Evolutionary conservation across 768 basidiomycete genomes (phyloP).

Genomic region (Bullera alba): DNA sequence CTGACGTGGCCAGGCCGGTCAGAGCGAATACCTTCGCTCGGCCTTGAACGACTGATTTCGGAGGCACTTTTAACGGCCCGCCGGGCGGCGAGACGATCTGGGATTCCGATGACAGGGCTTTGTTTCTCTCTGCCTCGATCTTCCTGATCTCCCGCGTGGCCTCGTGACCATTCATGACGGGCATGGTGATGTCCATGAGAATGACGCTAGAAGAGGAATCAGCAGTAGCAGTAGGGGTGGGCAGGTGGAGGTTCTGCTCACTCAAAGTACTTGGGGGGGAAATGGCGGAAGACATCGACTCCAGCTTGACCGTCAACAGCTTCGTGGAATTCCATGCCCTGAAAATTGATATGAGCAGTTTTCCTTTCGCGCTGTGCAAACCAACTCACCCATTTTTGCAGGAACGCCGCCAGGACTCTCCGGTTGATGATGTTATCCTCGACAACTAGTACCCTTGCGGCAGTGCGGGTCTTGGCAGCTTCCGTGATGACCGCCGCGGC

Average conservation of each 20-base stretch:
- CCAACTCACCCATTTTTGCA: conserved; percentile 45
- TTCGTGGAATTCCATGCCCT: conserved; percentile 69
- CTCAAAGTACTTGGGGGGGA: conserved; percentile 73
- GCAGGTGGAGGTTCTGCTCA: conserved; percentile 50
- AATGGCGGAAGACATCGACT: conserved; percentile 60
- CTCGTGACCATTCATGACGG: conserved; percentile 79
- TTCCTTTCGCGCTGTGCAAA: neutral
- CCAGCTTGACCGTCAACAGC: conserved; percentile 81
- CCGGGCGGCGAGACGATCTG: conserved; percentile 3
- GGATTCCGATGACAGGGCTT: conserved; percentile 16
- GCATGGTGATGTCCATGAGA: conserved; percentile 86
- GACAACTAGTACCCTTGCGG: conserved; percentile 67
- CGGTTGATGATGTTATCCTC: conserved; percentile 86
- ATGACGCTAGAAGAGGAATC: conserved; percentile 58
- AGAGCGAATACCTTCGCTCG: conserved; percentile 64
- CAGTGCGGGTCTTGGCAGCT: conserved; percentile 48
- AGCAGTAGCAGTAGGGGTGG: no score
- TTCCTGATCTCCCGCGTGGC: conserved; percentile 76
- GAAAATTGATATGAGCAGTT: neutral
- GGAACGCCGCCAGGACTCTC: conserved; percentile 61
- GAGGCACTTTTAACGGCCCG: conserved; percentile 21
- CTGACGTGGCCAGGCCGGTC: conserved; percentile 86
- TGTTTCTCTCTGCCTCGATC: conserved; percentile 54
- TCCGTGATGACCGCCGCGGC: conserved; percentile 57
- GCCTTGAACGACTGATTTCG: conserved; percentile 21